Evolutionary conservation across 2,329 filamentous ascomycete species (phyloP).

Genomic region (Penicillium sp.): DNA sequence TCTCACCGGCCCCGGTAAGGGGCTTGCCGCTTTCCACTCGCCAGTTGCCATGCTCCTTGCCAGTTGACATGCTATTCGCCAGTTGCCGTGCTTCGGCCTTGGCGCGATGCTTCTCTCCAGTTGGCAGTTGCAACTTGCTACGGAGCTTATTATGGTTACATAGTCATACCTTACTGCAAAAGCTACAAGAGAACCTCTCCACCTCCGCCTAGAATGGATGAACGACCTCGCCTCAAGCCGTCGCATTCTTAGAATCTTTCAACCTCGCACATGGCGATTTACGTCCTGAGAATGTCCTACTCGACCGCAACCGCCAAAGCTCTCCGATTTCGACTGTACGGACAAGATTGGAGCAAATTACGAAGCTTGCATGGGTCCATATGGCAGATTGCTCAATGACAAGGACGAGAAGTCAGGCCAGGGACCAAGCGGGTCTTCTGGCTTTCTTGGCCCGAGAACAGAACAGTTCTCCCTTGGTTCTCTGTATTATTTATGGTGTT

Average conservation of each 20-base stretch:
- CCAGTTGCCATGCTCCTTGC: too few relatives aligned
- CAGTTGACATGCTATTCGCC: too few relatives aligned
- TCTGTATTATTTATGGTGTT: constrained; percentile 23
- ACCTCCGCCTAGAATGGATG: constrained; percentile 31
- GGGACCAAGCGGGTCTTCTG: constrained; percentile 17
- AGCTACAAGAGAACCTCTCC: constrained; percentile 27
- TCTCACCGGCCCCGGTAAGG: too few relatives aligned
- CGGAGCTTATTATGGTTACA: too few relatives aligned
- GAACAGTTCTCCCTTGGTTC: constrained; percentile 34
- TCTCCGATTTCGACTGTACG: constrained; percentile 31
- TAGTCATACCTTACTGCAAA: too few relatives aligned
- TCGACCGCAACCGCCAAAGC: constrained; percentile 28
- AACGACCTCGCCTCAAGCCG: constrained; percentile 31
- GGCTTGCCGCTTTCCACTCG: too few relatives aligned
- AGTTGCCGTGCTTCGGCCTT: too few relatives aligned
- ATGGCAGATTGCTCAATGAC: constrained; percentile 26
- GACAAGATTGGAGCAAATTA: constrained; percentile 25
- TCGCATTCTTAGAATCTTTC: constrained; percentile 33
- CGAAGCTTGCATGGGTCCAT: constrained; percentile 26
- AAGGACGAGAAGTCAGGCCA: constrained; percentile 21
- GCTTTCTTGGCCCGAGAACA: constrained; percentile 28
- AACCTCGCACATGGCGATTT: constrained; percentile 34
- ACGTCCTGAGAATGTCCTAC: constrained; percentile 32
- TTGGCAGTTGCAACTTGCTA: too few relatives aligned
- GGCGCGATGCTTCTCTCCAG: too few relatives aligned